Evolutionary conservation across 495 filamentous ascomycete genomes (phyloP), one percentile per base, ranked within the genome.

Genomic region (Monascus purpureus): DNA sequence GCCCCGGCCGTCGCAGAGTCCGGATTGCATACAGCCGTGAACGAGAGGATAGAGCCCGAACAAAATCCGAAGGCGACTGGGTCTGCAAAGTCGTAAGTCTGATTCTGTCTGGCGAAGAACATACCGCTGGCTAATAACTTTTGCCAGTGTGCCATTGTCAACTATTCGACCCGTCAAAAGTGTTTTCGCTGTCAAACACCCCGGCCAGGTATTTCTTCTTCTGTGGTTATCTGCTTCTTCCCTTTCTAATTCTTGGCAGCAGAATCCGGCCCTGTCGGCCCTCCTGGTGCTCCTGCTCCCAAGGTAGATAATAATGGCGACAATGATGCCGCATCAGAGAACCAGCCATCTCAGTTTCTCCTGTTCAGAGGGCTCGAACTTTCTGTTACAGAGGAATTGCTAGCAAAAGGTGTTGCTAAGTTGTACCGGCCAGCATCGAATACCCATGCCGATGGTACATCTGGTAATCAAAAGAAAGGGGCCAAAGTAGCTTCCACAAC

Each of bases 331-430:
- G 77, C 80, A 6, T 70, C 77, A 3, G 76, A 88, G 26, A 69
- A 72, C 28, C 68, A 69, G 3, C 73, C 82, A 1, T 88, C 82
- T 2, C 84, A 90, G 31, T 87, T 87, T 37, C 59, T 93, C 11
- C 67, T 94, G 3, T 62, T 94, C 19, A 72, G 82, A 27, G 72
- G 73, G 11, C 59, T 94, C n/a, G 77, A 85, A 25, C 49, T 70
- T 4, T 72, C 76, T 2, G 76, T 85, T 13, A 80, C 65, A 12
- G 86, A 93, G 50, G 71, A 85, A 36, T 61, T 86, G 8, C 62
- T 93, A 2, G 80, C 82, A 1, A 80, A 76, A 41, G 84, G 82
- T 22, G 72, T 86, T 17, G 70, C 75, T 35, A 93, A 90, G 52
- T 61, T 94, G 8, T 82, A 80, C 40, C 71, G 72, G 33, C 70